phyloP scores from a whole-genome alignment of 805 yeast species.

The Yarrowia phangngaensis region DNA sequence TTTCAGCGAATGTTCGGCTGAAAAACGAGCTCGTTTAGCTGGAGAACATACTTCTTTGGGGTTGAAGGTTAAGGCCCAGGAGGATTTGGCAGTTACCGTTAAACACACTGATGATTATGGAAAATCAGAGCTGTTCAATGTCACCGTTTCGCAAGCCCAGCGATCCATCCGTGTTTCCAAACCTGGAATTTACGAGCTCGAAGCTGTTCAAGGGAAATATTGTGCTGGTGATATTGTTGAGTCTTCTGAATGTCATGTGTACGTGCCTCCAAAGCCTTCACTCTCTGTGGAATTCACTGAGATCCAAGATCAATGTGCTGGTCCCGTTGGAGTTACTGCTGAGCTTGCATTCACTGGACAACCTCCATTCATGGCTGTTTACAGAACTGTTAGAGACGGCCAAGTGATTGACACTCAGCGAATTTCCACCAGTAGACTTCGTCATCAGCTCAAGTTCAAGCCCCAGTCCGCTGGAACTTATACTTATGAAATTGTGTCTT shows the following conservation, averaged over 20 bases:
- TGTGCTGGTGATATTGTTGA: constrained; percentile 67
- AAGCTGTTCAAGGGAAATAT: constrained; percentile 51
- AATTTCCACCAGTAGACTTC: constrained; percentile 38
- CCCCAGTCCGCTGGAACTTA: constrained; percentile 82
- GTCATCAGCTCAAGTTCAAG: constrained; percentile 59
- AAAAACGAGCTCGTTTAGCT: constrained; percentile 36
- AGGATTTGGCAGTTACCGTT: constrained; percentile 47
- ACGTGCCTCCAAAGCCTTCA: constrained; percentile 55
- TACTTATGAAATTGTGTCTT: constrained; percentile 60
- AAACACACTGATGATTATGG: constrained; percentile 38
- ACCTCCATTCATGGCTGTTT: constrained; percentile 74
- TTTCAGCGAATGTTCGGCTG: constrained; percentile 39
- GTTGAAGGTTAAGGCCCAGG: constrained; percentile 39
- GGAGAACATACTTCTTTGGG: constrained; percentile 30
- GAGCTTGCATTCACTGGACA: constrained; percentile 67
- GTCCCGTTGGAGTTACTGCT: constrained; percentile 80
- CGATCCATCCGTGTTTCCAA: constrained; percentile 35
- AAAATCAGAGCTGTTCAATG: constrained; percentile 33
- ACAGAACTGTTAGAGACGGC: constrained; percentile 47
- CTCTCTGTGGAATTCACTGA: constrained; percentile 48
- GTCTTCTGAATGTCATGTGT: constrained; percentile 51
- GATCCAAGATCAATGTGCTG: constrained; percentile 82
- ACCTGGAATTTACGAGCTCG: constrained; percentile 66
- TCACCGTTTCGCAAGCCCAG: constrained; percentile 27
- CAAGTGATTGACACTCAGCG: constrained; percentile 37